phyloP scores from a whole-genome alignment of 2,329 filamentous ascomycete genomes.

The Trichoderma sp. region DNA sequence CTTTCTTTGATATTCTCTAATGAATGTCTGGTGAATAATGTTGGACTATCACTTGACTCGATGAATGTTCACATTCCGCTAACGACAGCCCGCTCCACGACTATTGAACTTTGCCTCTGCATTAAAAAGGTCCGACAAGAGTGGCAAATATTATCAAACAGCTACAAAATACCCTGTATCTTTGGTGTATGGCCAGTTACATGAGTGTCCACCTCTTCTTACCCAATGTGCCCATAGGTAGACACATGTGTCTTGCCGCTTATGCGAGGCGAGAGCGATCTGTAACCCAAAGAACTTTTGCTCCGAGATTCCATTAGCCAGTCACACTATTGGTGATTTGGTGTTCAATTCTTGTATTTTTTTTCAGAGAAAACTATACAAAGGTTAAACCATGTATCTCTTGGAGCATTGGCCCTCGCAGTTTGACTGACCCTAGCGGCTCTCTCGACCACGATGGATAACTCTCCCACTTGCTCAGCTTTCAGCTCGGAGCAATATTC shows the following conservation, averaged over 20 bases:
- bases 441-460: not conserved
- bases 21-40: not conserved
- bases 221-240: not conserved
- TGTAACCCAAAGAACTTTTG: not conserved
- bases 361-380: not conserved
- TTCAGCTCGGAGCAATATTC: conserved; percentile 1
- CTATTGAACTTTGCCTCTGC: not conserved
- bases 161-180: not conserved
- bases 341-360: not conserved
- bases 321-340: not conserved
- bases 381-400: not conserved
- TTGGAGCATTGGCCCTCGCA: not conserved
- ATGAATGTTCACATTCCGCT: not conserved
- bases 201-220: not conserved
- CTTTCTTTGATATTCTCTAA: not conserved
- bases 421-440: not conserved
- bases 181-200: not conserved
- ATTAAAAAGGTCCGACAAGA: not conserved
- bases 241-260: not conserved
- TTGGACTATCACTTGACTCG: not conserved
- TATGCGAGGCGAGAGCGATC: not conserved
- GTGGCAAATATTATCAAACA: not conserved
- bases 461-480: not conserved
- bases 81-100: not conserved
- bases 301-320: not conserved